These are phyloP conservation scores for Penicillium longicatenatum DNA, from an alignment of 495 filamentous ascomycete genomes.

Conservation along the genomic window DNA sequence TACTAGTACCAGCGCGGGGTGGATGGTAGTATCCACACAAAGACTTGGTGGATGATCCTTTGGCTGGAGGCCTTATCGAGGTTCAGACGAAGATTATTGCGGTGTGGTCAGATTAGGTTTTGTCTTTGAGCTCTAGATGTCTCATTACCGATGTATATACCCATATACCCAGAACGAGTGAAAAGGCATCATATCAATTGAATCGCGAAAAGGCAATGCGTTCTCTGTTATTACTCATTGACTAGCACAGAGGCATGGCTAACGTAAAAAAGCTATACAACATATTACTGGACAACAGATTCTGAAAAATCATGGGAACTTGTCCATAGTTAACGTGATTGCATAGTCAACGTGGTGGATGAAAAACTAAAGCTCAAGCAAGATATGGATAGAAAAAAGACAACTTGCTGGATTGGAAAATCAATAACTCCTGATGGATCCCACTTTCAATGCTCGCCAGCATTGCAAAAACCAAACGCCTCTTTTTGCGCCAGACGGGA, in stretches of 20 bases:
- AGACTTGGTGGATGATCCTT: not conserved
- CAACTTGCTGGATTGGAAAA: constrained; percentile 5
- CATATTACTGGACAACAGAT: not conserved
- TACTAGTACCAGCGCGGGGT: constrained; percentile 7
- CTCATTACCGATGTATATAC: constrained; percentile 5
- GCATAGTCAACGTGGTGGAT: not conserved
- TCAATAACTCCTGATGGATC: constrained; percentile 15
- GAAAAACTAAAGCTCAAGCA: not conserved
- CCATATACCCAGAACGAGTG: constrained; percentile 11
- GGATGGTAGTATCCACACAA: not conserved
- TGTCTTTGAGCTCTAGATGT: too few species aligned
- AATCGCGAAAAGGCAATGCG: not conserved
- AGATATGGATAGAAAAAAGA: constrained; percentile 13
- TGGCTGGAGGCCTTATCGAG: not conserved
- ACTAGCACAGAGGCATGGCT: not conserved
- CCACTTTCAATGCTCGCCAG: constrained; percentile 20
- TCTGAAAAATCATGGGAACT: constrained; percentile 1
- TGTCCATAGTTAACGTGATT: not conserved
- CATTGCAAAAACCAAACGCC: constrained; percentile 29
- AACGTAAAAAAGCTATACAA: not conserved
- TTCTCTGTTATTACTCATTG: not conserved
- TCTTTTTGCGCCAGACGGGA: constrained; percentile 27
- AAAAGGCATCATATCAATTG: not conserved
- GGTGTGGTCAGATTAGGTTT: not conserved
- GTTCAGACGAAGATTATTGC: not conserved